These are phyloP conservation scores for Amaranthus hypochondriacus DNA, from an alignment of 148 eudicot species.

Conservation along the genomic window DNA sequence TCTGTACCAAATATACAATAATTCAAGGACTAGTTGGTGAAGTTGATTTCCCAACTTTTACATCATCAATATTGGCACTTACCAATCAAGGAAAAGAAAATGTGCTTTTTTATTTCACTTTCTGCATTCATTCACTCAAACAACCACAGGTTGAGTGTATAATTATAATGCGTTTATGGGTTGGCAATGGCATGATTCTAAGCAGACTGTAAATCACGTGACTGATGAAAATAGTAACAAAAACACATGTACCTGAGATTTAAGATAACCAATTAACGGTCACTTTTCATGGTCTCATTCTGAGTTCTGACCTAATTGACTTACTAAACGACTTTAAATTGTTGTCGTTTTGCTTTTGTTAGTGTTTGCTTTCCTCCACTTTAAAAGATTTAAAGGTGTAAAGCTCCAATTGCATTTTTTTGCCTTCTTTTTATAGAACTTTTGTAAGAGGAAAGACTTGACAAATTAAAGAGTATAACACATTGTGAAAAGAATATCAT, in stretches of 20 bases:
- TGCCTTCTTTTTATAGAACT: not conserved
- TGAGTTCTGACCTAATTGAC: not conserved
- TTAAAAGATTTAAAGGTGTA: not conserved
- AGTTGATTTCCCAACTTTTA: too few species aligned
- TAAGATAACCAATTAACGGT: constrained; percentile 13
- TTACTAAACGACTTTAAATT: not conserved
- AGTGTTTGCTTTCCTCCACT: not conserved
- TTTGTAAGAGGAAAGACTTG: not conserved
- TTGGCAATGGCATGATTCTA: constrained; percentile 28
- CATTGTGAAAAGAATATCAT: constrained; percentile 19
- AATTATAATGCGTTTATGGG: constrained; percentile 1
- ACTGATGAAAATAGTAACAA: not conserved
- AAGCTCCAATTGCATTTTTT: constrained; percentile 6
- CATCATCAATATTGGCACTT: too few species aligned
- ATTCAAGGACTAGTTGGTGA: too few species aligned
- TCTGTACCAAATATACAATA: too few species aligned
- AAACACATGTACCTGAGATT: constrained; percentile 5
- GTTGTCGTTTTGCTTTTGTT: constrained; percentile 11
- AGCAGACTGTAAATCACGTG: constrained; percentile 27
- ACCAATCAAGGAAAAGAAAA: constrained; percentile 17
- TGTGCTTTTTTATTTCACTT: constrained; percentile 18
- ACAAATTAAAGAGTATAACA: not conserved
- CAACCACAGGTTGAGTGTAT: not conserved
- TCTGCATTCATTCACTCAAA: not conserved
- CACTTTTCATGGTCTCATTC: not conserved